Conservation (phyloP, 768 basidiomycete genomes). For the Tubosaeta sp. region DNA sequence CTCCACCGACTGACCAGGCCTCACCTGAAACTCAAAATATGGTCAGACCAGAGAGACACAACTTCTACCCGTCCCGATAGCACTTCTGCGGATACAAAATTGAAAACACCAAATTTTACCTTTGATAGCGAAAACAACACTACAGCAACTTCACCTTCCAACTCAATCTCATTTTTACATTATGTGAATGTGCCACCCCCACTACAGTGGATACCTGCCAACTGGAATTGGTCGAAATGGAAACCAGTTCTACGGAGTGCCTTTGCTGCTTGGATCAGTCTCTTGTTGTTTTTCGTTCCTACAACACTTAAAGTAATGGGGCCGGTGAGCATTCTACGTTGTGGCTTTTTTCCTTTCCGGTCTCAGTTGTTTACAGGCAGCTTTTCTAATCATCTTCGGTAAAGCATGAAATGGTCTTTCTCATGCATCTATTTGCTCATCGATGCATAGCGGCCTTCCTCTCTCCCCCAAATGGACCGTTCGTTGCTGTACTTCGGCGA, state of each 20-base stretch:
- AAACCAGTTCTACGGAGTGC: constrained; percentile 64
- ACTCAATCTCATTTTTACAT: neutral
- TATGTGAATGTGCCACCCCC: constrained; percentile 23
- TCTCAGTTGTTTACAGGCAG: constrained; percentile 40
- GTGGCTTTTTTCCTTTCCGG: neutral
- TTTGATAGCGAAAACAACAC: neutral
- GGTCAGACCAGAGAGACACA: neutral
- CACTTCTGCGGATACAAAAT: neutral
- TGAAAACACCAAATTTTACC: constrained; percentile 1
- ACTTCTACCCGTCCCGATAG: neutral
- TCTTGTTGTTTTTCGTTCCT: constrained; percentile 57
- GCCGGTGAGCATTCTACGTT: constrained; percentile 36
- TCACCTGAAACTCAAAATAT: constrained; percentile 9
- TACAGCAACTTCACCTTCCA: neutral
- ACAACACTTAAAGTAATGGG: constrained; percentile 47
- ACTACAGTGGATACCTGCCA: constrained; percentile 54
- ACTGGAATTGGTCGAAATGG: constrained; percentile 53
- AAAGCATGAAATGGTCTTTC: neutral
- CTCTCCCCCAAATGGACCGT: constrained; percentile 65
- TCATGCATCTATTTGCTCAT: neutral
- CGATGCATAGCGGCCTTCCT: constrained; percentile 49
- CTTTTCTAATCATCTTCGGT: constrained; percentile 65
- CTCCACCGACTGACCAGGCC: neutral
- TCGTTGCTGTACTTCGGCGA: constrained; percentile 63
- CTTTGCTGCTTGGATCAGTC: constrained; percentile 58